These are phyloP conservation scores for Tricholomella constricta DNA, from an alignment of 768 basidiomycete species.

Conservation along the genomic window DNA sequence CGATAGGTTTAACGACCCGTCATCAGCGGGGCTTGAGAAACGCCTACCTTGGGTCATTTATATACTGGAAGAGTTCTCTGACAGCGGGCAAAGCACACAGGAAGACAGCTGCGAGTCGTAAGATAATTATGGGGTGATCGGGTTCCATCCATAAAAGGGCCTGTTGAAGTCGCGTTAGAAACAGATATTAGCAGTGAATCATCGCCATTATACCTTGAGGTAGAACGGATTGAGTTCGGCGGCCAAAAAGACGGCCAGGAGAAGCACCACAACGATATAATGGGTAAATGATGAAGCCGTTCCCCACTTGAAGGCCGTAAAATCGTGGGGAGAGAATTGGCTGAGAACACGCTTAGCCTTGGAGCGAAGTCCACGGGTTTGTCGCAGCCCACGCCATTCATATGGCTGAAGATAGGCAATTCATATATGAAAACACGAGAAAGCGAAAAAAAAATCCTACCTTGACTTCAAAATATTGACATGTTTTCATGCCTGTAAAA, in stretches of 20 bases:
- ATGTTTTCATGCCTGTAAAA: slow-evolving; percentile 76
- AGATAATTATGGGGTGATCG: slow-evolving; percentile 82
- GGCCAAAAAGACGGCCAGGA: slow-evolving; percentile 77
- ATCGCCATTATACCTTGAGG: slow-evolving; percentile 59
- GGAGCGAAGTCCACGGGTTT: slow-evolving; percentile 74
- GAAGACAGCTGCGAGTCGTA: slow-evolving; percentile 73
- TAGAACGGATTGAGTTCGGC: slow-evolving; percentile 90
- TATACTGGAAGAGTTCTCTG: slow-evolving; percentile 81
- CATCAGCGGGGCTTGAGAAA: neutral
- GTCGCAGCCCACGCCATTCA: slow-evolving; percentile 81
- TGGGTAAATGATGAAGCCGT: slow-evolving; percentile 73
- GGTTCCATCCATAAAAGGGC: slow-evolving; percentile 87
- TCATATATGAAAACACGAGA: neutral
- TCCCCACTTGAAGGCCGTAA: slow-evolving; percentile 88
- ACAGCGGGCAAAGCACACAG: slow-evolving; percentile 87
- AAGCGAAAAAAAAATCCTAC: slow-evolving; percentile 39
- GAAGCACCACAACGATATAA: slow-evolving; percentile 72
- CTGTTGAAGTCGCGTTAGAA: slow-evolving; percentile 22
- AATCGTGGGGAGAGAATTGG: slow-evolving; percentile 87
- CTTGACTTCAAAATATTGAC: slow-evolving; percentile 88
- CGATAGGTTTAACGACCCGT: slow-evolving; percentile 1
- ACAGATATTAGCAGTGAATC: neutral
- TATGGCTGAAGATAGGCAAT: slow-evolving; percentile 57
- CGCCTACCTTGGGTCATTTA: slow-evolving; percentile 73
- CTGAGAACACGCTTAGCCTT: slow-evolving; percentile 80